Evolutionary conservation across 2,329 filamentous ascomycete species (phyloP), one percentile per base, ranked within the genome.

Genomic region (Calonectria leucothoes): DNA sequence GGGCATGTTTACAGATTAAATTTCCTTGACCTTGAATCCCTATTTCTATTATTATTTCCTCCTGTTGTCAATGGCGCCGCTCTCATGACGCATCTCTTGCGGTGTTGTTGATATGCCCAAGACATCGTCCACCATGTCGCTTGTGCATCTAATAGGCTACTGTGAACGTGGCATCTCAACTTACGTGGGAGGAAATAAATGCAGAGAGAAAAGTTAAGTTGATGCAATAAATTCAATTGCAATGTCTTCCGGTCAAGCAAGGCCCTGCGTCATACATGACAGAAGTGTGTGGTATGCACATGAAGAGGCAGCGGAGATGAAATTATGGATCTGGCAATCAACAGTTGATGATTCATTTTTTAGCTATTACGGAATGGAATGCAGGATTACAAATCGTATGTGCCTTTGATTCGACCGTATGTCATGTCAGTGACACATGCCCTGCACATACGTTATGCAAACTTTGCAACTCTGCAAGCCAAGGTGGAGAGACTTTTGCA

Each of bases 361-460:
- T 20, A 11, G n/a, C 8, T 12, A 45, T 45, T 45, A 45, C n/a
- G 42, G 42, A 45, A 45, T 45, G 3, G 17, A 45, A 45, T 45
- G 42, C 42, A 45, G 23, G 42, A 35, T 10, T 12, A n/a, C 20
- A 23, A n/a, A 23, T 23, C n/a, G 12, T 23, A 23, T 10, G 8
- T 11, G 6, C n/a, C 4, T n/a, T n/a, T 2, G 4, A 1, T 11
- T 23, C 42, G 23, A 12, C n/a, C 2, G 4, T 3, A 1, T n/a
- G 39, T 6, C n/a, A n/a, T 10, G 23, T 23, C n/a, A n/a, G n/a
- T 5, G 8, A 11, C 12, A 23, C 23, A 45, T 23, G 8, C 42
- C n/a, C 12, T n/a, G 12, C 20, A 45, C n/a, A 6, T 23, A 8
- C 10, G 17, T 23, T 23, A 45, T 45, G 8, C 42, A 45, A 45